Percentiles rank a stretch among this genome's conserved stretches.
phyloP scores from a whole-genome alignment of 164 flowering plant species.

The Platanus orientalis region DNA sequence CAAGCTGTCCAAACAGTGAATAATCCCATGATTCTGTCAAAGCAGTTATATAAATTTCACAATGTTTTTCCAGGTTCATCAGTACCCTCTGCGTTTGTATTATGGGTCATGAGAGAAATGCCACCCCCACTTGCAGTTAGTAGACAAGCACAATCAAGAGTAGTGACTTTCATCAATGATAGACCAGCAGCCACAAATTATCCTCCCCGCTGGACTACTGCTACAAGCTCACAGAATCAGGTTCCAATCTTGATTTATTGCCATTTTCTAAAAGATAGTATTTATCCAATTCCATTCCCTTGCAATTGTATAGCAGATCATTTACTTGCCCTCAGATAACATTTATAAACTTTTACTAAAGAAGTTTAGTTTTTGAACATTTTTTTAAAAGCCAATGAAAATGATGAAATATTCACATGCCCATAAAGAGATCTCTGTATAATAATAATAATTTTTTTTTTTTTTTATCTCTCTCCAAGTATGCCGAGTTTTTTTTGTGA shows the following conservation, averaged over 20 bases:
- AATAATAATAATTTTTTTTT: too few relatives aligned
- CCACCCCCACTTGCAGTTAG: slow-evolving; percentile 44
- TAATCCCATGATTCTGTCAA: slow-evolving; percentile 2
- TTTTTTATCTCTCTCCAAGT: too few relatives aligned
- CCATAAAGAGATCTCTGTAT: too few relatives aligned
- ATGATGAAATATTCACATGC: too few relatives aligned
- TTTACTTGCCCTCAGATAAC: too few relatives aligned
- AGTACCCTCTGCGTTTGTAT: slow-evolving; percentile 67
- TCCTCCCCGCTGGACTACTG: slow-evolving; percentile 64
- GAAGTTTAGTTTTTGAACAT: too few relatives aligned
- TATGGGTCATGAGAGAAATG: slow-evolving; percentile 85
- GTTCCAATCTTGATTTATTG: slow-evolving; percentile 20
- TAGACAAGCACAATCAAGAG: slow-evolving; percentile 38
- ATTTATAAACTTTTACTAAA: too few relatives aligned
- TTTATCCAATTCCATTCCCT: background rate
- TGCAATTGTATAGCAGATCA: too few relatives aligned
- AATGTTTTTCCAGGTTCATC: slow-evolving; percentile 62
- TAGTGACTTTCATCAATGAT: slow-evolving; percentile 47
- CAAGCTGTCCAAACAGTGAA: background rate
- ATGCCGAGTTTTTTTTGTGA: too few relatives aligned
- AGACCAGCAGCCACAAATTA: slow-evolving; percentile 26
- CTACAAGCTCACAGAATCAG: slow-evolving; percentile 66
- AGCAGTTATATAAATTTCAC: background rate
- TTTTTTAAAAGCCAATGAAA: too few relatives aligned
- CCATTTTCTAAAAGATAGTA: background rate